Conservation (phyloP, 768 basidiomycete genomes). For the Agrocybe pediades region DNA sequence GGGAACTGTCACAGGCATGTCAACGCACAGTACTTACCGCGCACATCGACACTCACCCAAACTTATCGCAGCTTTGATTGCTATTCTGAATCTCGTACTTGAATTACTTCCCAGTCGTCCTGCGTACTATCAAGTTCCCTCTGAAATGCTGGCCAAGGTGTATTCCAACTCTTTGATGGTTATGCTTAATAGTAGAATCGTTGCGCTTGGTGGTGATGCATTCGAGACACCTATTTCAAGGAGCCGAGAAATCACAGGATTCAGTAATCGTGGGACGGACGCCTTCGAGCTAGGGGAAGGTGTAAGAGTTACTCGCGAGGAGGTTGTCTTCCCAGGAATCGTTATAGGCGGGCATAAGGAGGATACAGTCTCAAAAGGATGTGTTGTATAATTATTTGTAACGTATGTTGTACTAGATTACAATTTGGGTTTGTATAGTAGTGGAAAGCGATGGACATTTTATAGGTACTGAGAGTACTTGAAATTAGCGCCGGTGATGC, state of each 20-base stretch:
- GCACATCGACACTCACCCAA: too few relatives aligned
- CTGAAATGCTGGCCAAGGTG: constrained; percentile 7
- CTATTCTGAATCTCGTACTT: constrained; percentile 7
- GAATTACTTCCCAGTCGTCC: constrained; percentile 1
- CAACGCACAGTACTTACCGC: neutral
- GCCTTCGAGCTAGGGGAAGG: constrained; percentile 1
- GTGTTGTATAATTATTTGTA: too few relatives aligned
- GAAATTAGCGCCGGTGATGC: too few relatives aligned
- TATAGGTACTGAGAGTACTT: too few relatives aligned
- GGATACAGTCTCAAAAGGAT: too few relatives aligned
- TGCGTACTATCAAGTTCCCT: constrained; percentile 6
- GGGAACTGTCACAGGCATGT: constrained; percentile 2
- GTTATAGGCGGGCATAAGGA: too few relatives aligned
- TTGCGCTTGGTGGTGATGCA: too few relatives aligned
- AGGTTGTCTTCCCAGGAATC: neutral
- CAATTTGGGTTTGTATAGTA: too few relatives aligned
- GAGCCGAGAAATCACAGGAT: constrained; percentile 23
- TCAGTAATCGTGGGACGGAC: constrained; percentile 9
- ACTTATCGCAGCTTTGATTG: neutral
- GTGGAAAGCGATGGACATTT: too few relatives aligned
- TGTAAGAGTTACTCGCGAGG: neutral
- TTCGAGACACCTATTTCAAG: too few relatives aligned
- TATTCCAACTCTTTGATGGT: constrained; percentile 14
- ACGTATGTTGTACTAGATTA: too few relatives aligned
- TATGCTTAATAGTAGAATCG: constrained; percentile 10